phyloP scores from a whole-genome alignment of 495 filamentous ascomycete species.

The Neurospora intermedia region DNA sequence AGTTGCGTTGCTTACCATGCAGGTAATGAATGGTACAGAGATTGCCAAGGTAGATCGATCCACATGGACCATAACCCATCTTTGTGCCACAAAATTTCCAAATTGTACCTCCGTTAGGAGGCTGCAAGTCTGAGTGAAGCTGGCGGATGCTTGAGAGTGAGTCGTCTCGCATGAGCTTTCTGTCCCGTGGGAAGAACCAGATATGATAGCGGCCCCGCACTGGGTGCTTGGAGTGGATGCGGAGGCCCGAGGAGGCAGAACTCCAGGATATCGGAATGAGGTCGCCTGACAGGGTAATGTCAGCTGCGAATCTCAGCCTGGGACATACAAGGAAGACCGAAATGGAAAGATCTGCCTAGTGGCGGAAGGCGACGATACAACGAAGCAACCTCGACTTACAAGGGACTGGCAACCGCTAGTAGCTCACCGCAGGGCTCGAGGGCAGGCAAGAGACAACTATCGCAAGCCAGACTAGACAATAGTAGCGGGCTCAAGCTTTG shows the following conservation, averaged over 20 bases:
- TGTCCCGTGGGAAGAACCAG: background rate
- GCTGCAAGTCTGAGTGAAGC: background rate
- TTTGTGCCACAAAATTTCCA: background rate
- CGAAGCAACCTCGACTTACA: too few species aligned
- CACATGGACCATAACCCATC: background rate
- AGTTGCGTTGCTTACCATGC: background rate
- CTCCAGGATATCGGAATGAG: too few species aligned
- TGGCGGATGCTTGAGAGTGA: background rate
- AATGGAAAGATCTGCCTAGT: too few species aligned
- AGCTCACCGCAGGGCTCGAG: background rate
- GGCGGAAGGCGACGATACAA: too few species aligned
- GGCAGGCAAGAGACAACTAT: background rate
- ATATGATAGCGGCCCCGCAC: background rate
- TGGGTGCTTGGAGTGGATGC: too few species aligned
- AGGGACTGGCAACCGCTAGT: background rate
- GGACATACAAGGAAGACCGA: too few species aligned
- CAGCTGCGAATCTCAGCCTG: too few species aligned
- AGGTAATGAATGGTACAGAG: background rate
- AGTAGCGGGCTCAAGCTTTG: background rate
- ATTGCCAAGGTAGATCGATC: background rate
- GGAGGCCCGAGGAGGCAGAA: too few species aligned
- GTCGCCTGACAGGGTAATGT: too few species aligned
- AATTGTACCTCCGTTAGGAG: background rate
- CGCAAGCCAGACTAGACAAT: background rate
- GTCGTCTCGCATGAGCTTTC: background rate